Conservation (phyloP, 148 eudicot species). For the Rhododendron ferrugineum region DNA sequence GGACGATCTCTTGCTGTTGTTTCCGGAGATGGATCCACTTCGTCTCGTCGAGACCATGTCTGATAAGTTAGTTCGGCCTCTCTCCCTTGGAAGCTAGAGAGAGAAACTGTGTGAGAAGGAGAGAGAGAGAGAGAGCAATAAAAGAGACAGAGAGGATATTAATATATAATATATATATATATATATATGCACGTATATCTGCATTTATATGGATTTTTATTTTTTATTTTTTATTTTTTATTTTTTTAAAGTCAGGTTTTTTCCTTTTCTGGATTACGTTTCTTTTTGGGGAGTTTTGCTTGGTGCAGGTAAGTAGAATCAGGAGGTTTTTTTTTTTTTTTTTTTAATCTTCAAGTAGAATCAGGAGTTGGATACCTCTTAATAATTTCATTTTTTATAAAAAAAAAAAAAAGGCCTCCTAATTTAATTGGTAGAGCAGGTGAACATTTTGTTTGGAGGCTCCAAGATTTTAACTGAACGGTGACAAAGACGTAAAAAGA, state of each 20-base stretch:
- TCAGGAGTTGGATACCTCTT: too few relatives aligned
- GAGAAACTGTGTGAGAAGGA: constrained; percentile 8
- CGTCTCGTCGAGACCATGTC: constrained; percentile 85
- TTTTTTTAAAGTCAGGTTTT: neutral
- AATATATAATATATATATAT: too few relatives aligned
- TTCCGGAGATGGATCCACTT: constrained; percentile 63
- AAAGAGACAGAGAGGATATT: neutral
- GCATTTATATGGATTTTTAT: too few relatives aligned
- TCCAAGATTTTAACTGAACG: too few relatives aligned
- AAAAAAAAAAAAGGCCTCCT: too few relatives aligned
- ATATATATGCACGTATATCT: neutral
- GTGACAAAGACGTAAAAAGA: too few relatives aligned
- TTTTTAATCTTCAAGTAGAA: too few relatives aligned
- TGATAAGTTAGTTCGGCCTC: constrained; percentile 12
- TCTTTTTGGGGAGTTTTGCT: neutral
- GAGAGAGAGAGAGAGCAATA: constrained; percentile 3
- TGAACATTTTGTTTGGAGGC: too few relatives aligned
- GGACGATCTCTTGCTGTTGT: constrained; percentile 36
- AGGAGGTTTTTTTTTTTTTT: too few relatives aligned
- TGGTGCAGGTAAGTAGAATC: neutral
- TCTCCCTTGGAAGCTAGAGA: constrained; percentile 8
- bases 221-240: too few relatives aligned
- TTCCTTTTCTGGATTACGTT: neutral
- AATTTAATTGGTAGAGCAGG: too few relatives aligned
- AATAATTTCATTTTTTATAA: too few relatives aligned